Base-by-base conservation (phyloP, 2,329 filamentous ascomycete genomes). In the Alternaria alternata region DNA sequence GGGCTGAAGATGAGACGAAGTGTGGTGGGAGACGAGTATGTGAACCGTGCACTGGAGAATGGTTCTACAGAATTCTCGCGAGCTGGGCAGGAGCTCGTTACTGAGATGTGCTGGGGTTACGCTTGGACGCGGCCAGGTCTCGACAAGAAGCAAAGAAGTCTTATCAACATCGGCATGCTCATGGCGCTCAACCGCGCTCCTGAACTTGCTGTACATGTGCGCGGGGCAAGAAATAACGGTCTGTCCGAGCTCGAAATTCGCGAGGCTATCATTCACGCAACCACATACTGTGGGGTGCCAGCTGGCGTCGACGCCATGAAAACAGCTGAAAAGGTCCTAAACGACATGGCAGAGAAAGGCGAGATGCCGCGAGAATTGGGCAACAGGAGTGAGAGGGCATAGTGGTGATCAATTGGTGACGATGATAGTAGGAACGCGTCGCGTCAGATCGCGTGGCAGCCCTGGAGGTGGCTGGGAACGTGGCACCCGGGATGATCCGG, bases 121-220 rank as follows among this genome's bases (percentile, higher is more conserved):
- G 83, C 85, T 26, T 91, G 88, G 88, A 85, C 85, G 4, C 83
- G 88, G 7, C 87, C 87, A 0, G 88, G 88, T 0, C 82, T 90
- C 8, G 83, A 85, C 36, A 82, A 84, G 60, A 88, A 89, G 73
- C 84, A 87, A 65, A 83, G 88, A 47, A 86, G 83, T 54, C 80
- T 90, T 55, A 78, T 90, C 54, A 89, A 89, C 72, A 86, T 90
- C 48, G 87, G 84, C 48, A 89, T 90, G 84, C 79, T 90, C 46
- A 86, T 85, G 73, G 86, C 86, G 3, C 80, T 89, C 62, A 89
- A 89, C 67, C 81, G 86, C 5, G 81, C 79, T 6, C 83, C 85
- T 0, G 88, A 90, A 71, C 78, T 90, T 57, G 87, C 81, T 0
- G 82, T 87, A 7, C 88, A 90, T 71, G 81, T 88, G n/a, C 80